These are phyloP conservation scores for Spathaspora sp. DNA, from an alignment of 805 yeast species.

Conservation along the genomic window DNA sequence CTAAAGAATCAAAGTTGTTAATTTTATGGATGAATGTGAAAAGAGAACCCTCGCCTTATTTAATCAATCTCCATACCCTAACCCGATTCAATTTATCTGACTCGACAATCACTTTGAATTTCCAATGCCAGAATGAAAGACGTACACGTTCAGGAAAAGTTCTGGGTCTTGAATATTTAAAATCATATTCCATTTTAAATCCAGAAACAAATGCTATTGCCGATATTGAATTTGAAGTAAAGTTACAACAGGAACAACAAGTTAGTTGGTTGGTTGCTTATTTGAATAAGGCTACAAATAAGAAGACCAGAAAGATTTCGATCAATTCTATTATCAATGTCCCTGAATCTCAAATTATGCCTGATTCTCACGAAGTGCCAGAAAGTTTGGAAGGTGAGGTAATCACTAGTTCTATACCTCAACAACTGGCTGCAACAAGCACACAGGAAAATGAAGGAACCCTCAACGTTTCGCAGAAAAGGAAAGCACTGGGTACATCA, in stretches of 20 bases:
- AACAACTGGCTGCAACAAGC: neutral
- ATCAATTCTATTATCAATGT: neutral
- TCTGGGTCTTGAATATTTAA: neutral
- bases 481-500: too few relatives aligned
- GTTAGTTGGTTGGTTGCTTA: constrained; percentile 3
- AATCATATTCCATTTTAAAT: constrained; percentile 1
- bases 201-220: neutral
- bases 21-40: constrained; percentile 1
- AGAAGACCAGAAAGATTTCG: neutral
- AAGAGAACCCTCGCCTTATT: neutral
- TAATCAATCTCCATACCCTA: constrained; percentile 4
- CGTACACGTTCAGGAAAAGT: neutral
- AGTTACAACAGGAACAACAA: neutral
- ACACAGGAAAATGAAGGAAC: neutral
- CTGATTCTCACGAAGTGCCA: neutral
- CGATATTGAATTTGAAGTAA: constrained; percentile 2
- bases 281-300: neutral
- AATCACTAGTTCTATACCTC: neutral
- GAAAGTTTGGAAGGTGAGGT: neutral
- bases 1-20: constrained; percentile 4
- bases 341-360: neutral
- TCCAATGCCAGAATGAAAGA: constrained; percentile 3
- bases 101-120: neutral
- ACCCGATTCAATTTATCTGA: neutral
- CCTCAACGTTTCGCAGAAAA: neutral